Percentiles rank a stretch among this genome's conserved stretches.
Evolutionary conservation across 495 filamentous ascomycete species (phyloP).

Genomic region (Penicillium canariense): DNA sequence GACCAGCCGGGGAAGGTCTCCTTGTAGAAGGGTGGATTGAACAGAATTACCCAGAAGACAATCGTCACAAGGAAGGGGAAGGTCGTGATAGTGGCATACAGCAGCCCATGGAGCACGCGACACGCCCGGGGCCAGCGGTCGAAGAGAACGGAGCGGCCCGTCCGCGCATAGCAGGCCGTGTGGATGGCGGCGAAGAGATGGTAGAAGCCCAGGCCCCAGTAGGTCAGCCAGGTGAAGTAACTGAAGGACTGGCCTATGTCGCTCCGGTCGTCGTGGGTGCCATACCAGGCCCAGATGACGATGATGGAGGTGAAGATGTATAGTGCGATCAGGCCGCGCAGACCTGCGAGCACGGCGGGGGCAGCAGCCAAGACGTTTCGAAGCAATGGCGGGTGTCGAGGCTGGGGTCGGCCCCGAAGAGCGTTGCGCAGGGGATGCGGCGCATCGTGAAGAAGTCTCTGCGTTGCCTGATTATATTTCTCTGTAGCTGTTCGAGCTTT

Average conservation of each 20-base stretch:
- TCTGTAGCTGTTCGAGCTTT: background rate
- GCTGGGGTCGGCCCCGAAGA: slow-evolving; percentile 30
- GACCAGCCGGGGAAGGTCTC: slow-evolving; percentile 56
- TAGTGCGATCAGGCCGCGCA: slow-evolving; percentile 60
- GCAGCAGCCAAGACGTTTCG: slow-evolving; percentile 72
- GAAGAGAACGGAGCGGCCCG: slow-evolving; percentile 55
- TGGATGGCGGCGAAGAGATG: slow-evolving; percentile 62
- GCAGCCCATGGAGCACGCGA: slow-evolving; percentile 62
- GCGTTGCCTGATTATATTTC: background rate
- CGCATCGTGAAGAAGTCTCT: slow-evolving; percentile 15
- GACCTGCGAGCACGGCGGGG: slow-evolving; percentile 57
- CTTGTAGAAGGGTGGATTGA: slow-evolving; percentile 50
- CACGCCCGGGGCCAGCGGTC: slow-evolving; percentile 59
- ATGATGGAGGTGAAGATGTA: slow-evolving; percentile 72
- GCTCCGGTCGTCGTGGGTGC: slow-evolving; percentile 40
- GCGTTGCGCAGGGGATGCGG: slow-evolving; percentile 15
- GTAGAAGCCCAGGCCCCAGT: slow-evolving; percentile 82
- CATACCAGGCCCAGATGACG: slow-evolving; percentile 63
- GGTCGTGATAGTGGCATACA: slow-evolving; percentile 63
- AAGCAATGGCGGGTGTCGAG: slow-evolving; percentile 63
- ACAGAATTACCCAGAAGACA: slow-evolving; percentile 52
- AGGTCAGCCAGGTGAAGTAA: slow-evolving; percentile 77
- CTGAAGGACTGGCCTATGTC: slow-evolving; percentile 57
- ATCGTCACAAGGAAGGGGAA: slow-evolving; percentile 67
- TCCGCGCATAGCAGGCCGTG: slow-evolving; percentile 61